Base-by-base conservation (phyloP, 768 basidiomycete genomes). In the Auricularia heimuer region DNA sequence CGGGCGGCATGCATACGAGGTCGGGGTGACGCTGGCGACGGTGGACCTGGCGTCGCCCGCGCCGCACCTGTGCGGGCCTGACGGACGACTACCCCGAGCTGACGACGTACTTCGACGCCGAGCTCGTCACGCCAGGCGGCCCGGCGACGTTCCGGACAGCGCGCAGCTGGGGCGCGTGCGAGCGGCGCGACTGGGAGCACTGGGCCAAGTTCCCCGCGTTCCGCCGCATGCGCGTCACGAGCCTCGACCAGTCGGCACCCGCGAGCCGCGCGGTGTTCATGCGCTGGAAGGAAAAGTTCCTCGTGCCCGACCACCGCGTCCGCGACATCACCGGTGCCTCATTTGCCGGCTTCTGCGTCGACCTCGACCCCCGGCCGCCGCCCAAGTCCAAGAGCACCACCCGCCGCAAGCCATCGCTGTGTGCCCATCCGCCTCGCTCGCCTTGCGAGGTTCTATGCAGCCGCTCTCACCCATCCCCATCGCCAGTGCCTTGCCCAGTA, bases 291-390 rank as follows among this genome's bases (percentile, higher is more conserved):
- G 96, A 98, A 77, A 81, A 87, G 71, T 98, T 97, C 76, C 79
- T 98, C 63, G 91, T 98, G n/a, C 94, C 94, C 2, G 92, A 95
- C 74, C 92, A 95, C 77, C 85, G 87, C 66, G 91, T 96, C 35
- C 87, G 91, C 74, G 92, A 95, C 74, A 96, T 98, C 76, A 92
- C 86, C 70, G 94, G 94, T 54, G 94, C 94, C 21, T 93, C 91
- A 73, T 97, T 95, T 75, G 94, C 94, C 71, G 94, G 93, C 37
- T 95, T 97, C 77, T 97, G 94, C 73, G 90, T 97, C 47, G 94
- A 97, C 73, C 90, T 94, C 72, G 90, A 89, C 70, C 89, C 74
- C 81, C 71, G 77, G 24, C 68, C 77, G 62, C 69, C 73, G 67
- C 77, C 35, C 70, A 78, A 14, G 75, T 78, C 61, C 72, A 75